Evolutionary conservation across 306 rosid genomes (phyloP).

Genomic region (Quercus parvula): DNA sequence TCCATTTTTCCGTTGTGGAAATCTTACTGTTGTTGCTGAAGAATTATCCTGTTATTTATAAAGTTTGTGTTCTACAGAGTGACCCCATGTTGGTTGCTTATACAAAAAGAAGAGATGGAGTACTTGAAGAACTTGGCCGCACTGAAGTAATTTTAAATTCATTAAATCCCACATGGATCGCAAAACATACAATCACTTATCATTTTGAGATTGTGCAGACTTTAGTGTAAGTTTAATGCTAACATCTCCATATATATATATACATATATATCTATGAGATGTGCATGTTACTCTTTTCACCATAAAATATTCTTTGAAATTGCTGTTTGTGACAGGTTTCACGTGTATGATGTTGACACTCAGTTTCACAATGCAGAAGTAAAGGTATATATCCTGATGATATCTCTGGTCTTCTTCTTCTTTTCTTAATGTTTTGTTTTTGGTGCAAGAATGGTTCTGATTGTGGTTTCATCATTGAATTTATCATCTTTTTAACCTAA

Average conservation of each 20-base stretch:
- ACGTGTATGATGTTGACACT: conserved; percentile 79
- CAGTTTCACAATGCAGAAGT: conserved; percentile 75
- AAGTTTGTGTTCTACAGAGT: conserved; percentile 53
- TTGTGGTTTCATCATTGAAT: neutral
- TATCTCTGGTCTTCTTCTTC: conserved; percentile 4
- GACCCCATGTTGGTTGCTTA: conserved; percentile 88
- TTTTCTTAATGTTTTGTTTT: neutral
- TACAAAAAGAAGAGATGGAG: conserved; percentile 75
- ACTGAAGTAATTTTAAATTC: conserved; percentile 91
- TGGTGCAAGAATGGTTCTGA: conserved; percentile 8
- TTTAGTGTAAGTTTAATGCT: conserved; percentile 78
- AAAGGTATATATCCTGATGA: conserved; percentile 53
- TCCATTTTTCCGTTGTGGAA: conserved; percentile 12
- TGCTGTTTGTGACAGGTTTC: conserved; percentile 64
- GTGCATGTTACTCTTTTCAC: conserved; percentile 31
- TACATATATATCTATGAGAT: conserved; percentile 15
- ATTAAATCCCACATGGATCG: conserved; percentile 80
- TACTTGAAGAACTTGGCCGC: conserved; percentile 77
- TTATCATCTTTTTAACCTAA: neutral
- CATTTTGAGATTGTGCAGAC: conserved; percentile 88
- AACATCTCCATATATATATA: conserved; percentile 24
- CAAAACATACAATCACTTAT: conserved; percentile 62
- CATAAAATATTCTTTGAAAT: conserved; percentile 25
- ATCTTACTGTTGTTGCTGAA: conserved; percentile 21
- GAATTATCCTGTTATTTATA: neutral